Evolutionary conservation across 2,329 filamentous ascomycete genomes (phyloP).

Genomic region (Penicillium sp.): DNA sequence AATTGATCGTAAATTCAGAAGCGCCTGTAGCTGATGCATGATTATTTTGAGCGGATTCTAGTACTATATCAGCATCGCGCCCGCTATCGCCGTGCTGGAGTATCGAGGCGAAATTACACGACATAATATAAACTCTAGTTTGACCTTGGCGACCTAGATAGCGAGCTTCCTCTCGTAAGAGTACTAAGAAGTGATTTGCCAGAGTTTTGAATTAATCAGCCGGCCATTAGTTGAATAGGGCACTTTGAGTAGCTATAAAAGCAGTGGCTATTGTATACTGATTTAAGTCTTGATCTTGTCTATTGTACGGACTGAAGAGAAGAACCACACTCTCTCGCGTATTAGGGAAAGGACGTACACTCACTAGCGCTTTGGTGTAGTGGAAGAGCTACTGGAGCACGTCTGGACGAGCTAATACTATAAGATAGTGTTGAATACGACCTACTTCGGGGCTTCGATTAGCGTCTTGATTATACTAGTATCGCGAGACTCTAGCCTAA

Average conservation of each 20-base stretch:
- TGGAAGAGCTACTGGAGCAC: constrained; percentile 64
- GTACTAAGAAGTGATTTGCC: constrained; percentile 49
- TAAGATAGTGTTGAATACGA: constrained; percentile 85
- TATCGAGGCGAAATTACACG: constrained; percentile 61
- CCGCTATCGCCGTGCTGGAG: constrained; percentile 59
- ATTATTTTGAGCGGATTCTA: constrained; percentile 34
- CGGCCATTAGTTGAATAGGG: constrained; percentile 50
- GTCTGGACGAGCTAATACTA: constrained; percentile 66
- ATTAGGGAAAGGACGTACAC: constrained; percentile 61
- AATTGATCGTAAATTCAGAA: constrained; percentile 29
- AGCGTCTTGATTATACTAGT: constrained; percentile 85
- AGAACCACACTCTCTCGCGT: constrained; percentile 63
- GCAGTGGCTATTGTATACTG: constrained; percentile 50
- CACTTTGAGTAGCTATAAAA: constrained; percentile 61
- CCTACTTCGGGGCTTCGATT: constrained; percentile 78
- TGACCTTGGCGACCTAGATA: constrained; percentile 57
- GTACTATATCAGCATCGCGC: constrained; percentile 35
- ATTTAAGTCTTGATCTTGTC: constrained; percentile 32
- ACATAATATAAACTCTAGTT: constrained; percentile 60
- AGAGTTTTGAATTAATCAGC: constrained; percentile 48
- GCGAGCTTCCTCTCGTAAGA: constrained; percentile 57
- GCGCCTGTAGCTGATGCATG: constrained; percentile 21
- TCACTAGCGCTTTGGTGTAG: constrained; percentile 64
- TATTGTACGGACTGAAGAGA: constrained; percentile 58
- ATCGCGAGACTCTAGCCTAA: constrained; percentile 79